phyloP scores from a whole-genome alignment of 139 green algal species.

The Trebouxia sp. region DNA sequence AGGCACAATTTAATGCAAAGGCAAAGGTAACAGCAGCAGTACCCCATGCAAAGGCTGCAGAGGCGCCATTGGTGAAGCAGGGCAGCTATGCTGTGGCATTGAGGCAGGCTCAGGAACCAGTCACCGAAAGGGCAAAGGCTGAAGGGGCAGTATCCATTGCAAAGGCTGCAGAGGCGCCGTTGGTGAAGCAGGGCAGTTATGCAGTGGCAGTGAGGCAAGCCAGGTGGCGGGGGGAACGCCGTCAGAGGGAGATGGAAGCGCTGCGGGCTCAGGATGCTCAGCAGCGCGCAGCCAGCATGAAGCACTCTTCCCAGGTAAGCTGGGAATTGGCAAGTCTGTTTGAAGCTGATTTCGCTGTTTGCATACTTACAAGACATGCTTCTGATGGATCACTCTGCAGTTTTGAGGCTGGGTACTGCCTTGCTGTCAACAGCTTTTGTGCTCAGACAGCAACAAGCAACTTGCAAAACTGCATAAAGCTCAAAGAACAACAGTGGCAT shows the following conservation, averaged over 20 bases:
- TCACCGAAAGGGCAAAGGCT: background rate
- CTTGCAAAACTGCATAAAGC: no score
- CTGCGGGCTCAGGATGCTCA: background rate
- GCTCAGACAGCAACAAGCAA: no score
- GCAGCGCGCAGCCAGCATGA: background rate
- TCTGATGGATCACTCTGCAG: no score
- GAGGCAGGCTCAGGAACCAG: background rate
- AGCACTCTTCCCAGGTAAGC: background rate
- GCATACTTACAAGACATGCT: no score
- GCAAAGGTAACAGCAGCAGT: no score
- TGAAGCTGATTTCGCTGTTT: no score
- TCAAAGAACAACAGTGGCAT: no score
- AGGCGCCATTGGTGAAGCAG: background rate
- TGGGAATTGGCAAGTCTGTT: no score
- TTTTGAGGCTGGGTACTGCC: no score
- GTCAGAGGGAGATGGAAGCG: background rate
- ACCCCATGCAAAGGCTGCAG: background rate
- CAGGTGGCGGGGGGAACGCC: background rate
- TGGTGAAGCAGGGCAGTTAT: conserved; percentile 15
- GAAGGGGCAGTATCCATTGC: background rate
- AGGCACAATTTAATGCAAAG: no score
- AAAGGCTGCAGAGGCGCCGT: background rate
- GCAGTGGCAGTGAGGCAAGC: background rate
- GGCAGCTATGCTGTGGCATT: background rate
- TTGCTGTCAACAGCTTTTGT: no score